Evolutionary conservation across 305 asterid species (phyloP).

Genomic region (Fraxinus greggii): DNA sequence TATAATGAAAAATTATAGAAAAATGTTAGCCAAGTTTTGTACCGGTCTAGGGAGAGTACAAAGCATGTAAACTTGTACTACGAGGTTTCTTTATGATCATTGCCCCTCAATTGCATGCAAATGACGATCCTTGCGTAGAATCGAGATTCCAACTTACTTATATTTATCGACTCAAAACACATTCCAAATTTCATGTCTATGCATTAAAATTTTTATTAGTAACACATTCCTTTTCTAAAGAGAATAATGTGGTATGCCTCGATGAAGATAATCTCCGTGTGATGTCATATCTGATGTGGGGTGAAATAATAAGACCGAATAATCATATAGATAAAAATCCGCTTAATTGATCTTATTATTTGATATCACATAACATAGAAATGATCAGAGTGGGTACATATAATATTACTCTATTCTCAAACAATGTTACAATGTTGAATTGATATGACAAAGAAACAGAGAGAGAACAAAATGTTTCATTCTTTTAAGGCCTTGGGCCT

Average conservation of each 20-base stretch:
- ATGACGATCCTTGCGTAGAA: neutral
- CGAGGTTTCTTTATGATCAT: neutral
- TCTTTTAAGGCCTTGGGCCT: conserved; percentile 42
- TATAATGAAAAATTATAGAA: neutral
- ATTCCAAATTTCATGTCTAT: neutral
- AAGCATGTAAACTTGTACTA: neutral
- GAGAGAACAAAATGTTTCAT: neutral
- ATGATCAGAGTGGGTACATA: neutral
- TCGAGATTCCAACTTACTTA: neutral
- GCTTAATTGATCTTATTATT: neutral
- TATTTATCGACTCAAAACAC: neutral
- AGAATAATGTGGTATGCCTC: too few species aligned
- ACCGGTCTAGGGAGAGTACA: neutral
- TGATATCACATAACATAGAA: neutral
- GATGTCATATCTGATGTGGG: too few species aligned
- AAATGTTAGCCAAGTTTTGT: neutral
- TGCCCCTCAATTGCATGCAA: neutral
- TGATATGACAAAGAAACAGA: neutral
- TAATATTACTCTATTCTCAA: neutral
- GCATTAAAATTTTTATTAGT: neutral
- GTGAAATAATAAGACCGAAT: neutral
- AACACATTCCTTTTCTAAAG: neutral
- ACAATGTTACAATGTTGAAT: neutral
- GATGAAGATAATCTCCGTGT: too few species aligned
- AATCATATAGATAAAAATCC: neutral